Evolutionary conservation across 2,329 filamentous ascomycete genomes (phyloP).

Genomic region (Parastagonospora avenae): DNA sequence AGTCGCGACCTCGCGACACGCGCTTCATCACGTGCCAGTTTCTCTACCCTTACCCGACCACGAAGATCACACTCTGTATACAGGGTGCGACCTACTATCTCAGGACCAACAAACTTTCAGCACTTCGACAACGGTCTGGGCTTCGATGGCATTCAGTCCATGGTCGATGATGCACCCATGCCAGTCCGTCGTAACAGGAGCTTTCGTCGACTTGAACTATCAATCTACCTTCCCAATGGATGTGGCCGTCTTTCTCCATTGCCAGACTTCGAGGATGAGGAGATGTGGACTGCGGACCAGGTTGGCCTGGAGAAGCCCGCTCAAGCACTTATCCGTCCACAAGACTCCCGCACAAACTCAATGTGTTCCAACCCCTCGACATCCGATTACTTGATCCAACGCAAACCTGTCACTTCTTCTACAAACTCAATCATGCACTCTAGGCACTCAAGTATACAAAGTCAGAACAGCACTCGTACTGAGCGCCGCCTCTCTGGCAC

Average conservation of each 20-base stretch:
- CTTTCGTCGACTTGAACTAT: conserved; percentile 47
- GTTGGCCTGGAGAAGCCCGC: conserved; percentile 38
- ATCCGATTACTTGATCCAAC: conserved; percentile 35
- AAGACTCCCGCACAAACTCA: conserved; percentile 35
- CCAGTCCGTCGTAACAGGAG: conserved; percentile 39
- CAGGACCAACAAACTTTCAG: conserved; percentile 44
- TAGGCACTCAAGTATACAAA: conserved; percentile 36
- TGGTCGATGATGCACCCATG: conserved; percentile 38
- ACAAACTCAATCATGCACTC: conserved; percentile 20
- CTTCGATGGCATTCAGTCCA: conserved; percentile 37
- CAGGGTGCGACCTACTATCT: conserved; percentile 39
- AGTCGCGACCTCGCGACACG: conserved; percentile 43
- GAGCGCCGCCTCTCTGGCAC: conserved; percentile 28
- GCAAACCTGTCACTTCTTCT: conserved; percentile 37
- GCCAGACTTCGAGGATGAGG: conserved; percentile 43
- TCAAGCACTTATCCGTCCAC: conserved; percentile 39
- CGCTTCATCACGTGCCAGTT: conserved; percentile 42
- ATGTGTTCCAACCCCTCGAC: conserved; percentile 31
- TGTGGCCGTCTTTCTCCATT: conserved; percentile 44
- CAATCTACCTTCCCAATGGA: conserved; percentile 44
- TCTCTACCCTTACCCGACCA: conserved; percentile 37
- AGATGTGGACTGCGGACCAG: conserved; percentile 31
- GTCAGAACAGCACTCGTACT: conserved; percentile 21
- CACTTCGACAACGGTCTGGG: conserved; percentile 31
- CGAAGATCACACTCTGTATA: conserved; percentile 32